phyloP scores from a whole-genome alignment of 176 grass and related monocot species.

The Oryza meridionalis region DNA sequence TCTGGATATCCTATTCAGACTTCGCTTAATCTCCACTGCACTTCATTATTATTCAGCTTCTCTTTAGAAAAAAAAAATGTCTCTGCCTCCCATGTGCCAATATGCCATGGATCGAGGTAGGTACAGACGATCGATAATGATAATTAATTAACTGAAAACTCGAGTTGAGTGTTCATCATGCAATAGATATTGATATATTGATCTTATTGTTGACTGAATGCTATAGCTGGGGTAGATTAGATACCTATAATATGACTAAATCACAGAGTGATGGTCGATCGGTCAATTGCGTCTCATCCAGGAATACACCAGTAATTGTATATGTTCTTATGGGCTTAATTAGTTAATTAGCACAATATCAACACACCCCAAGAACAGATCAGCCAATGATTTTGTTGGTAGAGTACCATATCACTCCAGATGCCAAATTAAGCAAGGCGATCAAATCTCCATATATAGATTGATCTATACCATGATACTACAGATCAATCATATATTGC shows the following conservation, averaged over 20 bases:
- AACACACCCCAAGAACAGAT: not conserved
- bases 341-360: too few relatives aligned
- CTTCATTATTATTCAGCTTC: not conserved
- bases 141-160: not conserved
- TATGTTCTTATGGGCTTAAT: not conserved
- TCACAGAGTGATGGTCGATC: not conserved
- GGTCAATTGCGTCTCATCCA: not conserved
- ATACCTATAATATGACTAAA: not conserved
- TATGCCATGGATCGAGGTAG: not conserved
- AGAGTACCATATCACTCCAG: not conserved
- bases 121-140: not conserved
- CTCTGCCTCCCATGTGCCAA: not conserved
- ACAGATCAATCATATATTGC: not conserved
- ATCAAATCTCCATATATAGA: not conserved
- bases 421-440: not conserved
- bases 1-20: not conserved
- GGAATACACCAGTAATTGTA: not conserved
- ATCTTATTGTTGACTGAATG: not conserved
- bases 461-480: not conserved
- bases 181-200: not conserved
- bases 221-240: not conserved
- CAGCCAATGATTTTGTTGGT: not conserved
- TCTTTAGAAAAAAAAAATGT: not conserved
- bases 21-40: not conserved
- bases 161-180: not conserved